Percentiles rank a stretch among this genome's conserved stretches.
Conservation (phyloP, 2,329 filamentous ascomycete genomes). For the Clarireedia monteithiana region DNA sequence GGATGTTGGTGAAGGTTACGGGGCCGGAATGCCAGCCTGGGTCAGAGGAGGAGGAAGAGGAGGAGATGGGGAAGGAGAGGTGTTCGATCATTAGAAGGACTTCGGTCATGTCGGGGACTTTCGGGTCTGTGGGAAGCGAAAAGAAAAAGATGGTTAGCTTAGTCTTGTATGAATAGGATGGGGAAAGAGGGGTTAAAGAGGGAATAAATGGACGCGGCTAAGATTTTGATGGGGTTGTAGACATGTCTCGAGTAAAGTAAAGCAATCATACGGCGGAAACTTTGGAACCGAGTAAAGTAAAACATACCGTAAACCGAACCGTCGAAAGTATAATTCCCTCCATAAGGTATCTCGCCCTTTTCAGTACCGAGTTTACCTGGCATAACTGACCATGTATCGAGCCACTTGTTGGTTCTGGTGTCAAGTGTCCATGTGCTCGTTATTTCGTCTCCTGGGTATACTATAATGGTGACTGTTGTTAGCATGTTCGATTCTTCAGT, state of each 20-base stretch:
- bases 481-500: not conserved
- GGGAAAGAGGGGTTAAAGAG: no score
- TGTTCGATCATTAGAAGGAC: slow-evolving; percentile 1
- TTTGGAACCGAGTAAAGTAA: not conserved
- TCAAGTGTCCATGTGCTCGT: slow-evolving; percentile 1
- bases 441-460: slow-evolving; percentile 1
- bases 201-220: no score
- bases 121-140: not conserved
- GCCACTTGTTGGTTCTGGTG: not conserved
- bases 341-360: not conserved
- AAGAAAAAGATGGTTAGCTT: not conserved
- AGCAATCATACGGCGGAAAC: not conserved
- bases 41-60: not conserved
- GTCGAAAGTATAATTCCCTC: slow-evolving; percentile 3
- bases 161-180: no score
- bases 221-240: no score
- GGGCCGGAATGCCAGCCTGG: slow-evolving; percentile 2
- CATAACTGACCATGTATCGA: slow-evolving; percentile 2
- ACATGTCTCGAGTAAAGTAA: no score
- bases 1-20: slow-evolving; percentile 4
- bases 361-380: not conserved
- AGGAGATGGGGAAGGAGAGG: not conserved
- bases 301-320: not conserved
- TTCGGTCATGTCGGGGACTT: slow-evolving; percentile 3
- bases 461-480: not conserved